Base-by-base conservation (phyloP, 2,329 filamentous ascomycete genomes). In the Byssochlamys sp. region DNA sequence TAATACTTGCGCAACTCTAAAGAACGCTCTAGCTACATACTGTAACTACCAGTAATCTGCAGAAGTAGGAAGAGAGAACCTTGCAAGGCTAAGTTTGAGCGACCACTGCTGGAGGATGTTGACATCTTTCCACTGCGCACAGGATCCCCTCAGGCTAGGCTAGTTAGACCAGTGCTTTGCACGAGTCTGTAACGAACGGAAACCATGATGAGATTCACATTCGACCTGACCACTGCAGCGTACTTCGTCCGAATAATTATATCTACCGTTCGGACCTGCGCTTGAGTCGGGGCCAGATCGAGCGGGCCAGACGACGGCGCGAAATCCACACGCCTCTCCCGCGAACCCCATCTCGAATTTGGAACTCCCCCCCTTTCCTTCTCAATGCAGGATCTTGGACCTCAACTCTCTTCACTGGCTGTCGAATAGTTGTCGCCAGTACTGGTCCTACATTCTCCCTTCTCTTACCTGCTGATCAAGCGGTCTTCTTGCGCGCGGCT, bases 301-400 rank as follows among this genome's bases (percentile, higher is more conserved):
- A 45, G 39, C 39, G 39, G 39, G 39, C 39, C 39, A 45, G 39
- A 14, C 39, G 39, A 45, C 39, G 39, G 39, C 39, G 39, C 39
- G 39, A 45, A 45, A 45, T 45, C 39, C 39, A 45, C 39, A 45
- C 39, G 39, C 39, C 39, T 45, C 4, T 45, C 39, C 39, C 39
- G 39, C 39, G 39, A 45, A 45, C 39, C 39, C 39, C 39, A 45
- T 45, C 39, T 45, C 39, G n/a, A 45, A 45, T 19, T 24, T 24
- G 39, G 19, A 55, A 48, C 50, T 59, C 45, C 11, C 59, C 59
- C 49, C 58, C 26, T 54, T 65, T 54, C 66, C 68, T 33, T 60
- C 70, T 56, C 63, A 58, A 63, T 63, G 55, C 28, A 52, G 55
- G 57, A 56, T 51, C 60, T 53, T 57, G 57, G 55, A 55, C 19